These are phyloP conservation scores for Salvia rosmarinus DNA, from an alignment of 257 asterid species.

Conservation along the genomic window DNA sequence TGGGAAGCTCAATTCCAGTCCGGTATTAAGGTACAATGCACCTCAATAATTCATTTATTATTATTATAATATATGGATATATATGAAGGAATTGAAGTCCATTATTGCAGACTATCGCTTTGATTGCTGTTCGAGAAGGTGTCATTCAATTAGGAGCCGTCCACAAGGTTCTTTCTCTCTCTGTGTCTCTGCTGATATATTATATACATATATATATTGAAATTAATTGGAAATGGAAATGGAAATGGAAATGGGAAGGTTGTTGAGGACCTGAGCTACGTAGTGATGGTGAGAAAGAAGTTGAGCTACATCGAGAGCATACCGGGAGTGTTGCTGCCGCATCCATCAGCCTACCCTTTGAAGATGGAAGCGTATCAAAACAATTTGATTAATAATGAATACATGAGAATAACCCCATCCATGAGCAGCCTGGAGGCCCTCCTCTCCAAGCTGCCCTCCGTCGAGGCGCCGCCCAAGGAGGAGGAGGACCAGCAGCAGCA, in stretches of 20 bases:
- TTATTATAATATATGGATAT: not conserved
- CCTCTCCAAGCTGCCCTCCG: conserved; percentile 89
- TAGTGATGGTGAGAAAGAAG: conserved; percentile 86
- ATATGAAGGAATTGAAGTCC: too few relatives aligned
- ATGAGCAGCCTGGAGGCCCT: conserved; percentile 99
- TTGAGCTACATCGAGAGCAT: conserved; percentile 91
- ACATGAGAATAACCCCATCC: conserved; percentile 77
- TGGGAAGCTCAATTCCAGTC: conserved; percentile 99
- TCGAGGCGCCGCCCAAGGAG: conserved; percentile 53
- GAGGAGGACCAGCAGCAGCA: conserved; percentile 55
- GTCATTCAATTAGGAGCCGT: conserved; percentile 91
- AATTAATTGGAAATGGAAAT: too few relatives aligned
- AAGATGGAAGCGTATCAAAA: conserved; percentile 49
- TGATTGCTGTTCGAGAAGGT: conserved; percentile 99
- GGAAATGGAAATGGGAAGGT: conserved; percentile 51
- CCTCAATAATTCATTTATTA: too few relatives aligned
- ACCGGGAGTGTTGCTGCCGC: conserved; percentile 92
- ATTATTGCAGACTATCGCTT: conserved; percentile 75
- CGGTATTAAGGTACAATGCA: conserved; percentile 76
- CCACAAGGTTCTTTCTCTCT: conserved; percentile 62
- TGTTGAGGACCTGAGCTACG: conserved; percentile 88
- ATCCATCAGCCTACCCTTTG: conserved; percentile 78
- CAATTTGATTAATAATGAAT: conserved; percentile 32
- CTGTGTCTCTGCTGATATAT: not conserved
- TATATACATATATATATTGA: not conserved